A percentile compares a stretch with the other conserved stretches of the same genome.
Conservation (phyloP, 768 basidiomycete species). For the Mycena haematopus region DNA sequence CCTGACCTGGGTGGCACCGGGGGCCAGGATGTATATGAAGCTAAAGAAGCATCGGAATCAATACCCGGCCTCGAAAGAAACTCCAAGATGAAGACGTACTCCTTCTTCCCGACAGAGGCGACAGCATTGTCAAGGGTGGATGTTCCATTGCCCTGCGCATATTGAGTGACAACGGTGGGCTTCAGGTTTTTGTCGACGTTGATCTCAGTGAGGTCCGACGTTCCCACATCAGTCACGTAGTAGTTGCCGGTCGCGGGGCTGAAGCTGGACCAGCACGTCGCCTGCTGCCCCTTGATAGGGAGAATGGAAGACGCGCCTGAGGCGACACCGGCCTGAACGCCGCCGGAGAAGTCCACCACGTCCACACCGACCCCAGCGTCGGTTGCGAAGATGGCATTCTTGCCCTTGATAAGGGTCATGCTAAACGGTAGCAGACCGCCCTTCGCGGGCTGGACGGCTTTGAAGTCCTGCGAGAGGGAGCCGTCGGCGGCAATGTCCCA, state of each 20-base stretch:
- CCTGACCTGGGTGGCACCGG: constrained; percentile 37
- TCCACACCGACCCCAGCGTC: constrained; percentile 50
- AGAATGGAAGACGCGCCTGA: constrained; percentile 36
- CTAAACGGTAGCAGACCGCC: constrained; percentile 58
- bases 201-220: constrained; percentile 51
- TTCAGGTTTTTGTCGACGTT: constrained; percentile 52
- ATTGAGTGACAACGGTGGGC: constrained; percentile 54
- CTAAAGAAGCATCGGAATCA: constrained; percentile 21
- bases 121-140: constrained; percentile 50
- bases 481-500: constrained; percentile 54
- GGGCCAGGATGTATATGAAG: constrained; percentile 39
- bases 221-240: constrained; percentile 51
- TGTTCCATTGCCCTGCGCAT: constrained; percentile 41
- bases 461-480: constrained; percentile 50
- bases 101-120: constrained; percentile 43
- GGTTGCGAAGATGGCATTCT: constrained; percentile 47
- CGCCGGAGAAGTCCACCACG: constrained; percentile 43
- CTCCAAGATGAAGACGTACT: constrained; percentile 36
- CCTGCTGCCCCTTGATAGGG: constrained; percentile 46
- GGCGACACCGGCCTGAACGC: constrained; percentile 39
- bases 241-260: constrained; percentile 49
- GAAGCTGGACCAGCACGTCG: constrained; percentile 53
- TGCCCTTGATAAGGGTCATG: constrained; percentile 49
- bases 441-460: constrained; percentile 40
- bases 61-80: neutral